Evolutionary conservation across 257 asterid species (phyloP).

Genomic region (Solanum megistacrolobum): DNA sequence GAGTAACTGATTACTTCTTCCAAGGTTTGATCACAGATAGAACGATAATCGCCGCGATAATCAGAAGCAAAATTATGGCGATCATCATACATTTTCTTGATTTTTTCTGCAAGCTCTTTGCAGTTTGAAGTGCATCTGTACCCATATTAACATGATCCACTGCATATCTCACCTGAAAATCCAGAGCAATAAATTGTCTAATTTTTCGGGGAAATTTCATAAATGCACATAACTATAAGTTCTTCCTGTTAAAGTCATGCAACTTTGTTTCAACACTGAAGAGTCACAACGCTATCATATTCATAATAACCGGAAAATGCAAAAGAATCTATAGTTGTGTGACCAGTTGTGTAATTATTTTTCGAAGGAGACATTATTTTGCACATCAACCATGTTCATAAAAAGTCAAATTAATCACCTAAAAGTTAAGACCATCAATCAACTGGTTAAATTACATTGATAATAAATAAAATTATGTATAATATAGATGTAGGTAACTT

Average conservation of each 20-base stretch:
- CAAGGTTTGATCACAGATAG: slow-evolving; percentile 65
- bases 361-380: too few relatives aligned
- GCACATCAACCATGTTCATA: too few relatives aligned
- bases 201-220: too few relatives aligned
- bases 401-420: too few relatives aligned
- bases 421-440: too few relatives aligned
- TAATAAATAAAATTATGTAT: too few relatives aligned
- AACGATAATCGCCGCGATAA: slow-evolving; percentile 48
- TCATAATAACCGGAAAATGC: too few relatives aligned
- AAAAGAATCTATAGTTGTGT: too few relatives aligned
- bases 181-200: not conserved
- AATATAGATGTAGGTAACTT: too few relatives aligned
- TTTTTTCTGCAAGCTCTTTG: slow-evolving; percentile 60
- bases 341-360: too few relatives aligned
- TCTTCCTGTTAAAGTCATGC: not conserved
- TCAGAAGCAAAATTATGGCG: slow-evolving; percentile 34
- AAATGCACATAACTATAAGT: not conserved
- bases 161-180: slow-evolving; percentile 54
- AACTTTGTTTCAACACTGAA: not conserved
- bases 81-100: slow-evolving; percentile 80
- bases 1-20: slow-evolving; percentile 23
- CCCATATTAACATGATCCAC: slow-evolving; percentile 75
- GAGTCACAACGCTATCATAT: not conserved
- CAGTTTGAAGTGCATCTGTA: slow-evolving; percentile 71
- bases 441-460: too few relatives aligned